These are phyloP conservation scores for Lithospermum erythrorhizon DNA, from an alignment of 257 asterid species.

Conservation along the genomic window DNA sequence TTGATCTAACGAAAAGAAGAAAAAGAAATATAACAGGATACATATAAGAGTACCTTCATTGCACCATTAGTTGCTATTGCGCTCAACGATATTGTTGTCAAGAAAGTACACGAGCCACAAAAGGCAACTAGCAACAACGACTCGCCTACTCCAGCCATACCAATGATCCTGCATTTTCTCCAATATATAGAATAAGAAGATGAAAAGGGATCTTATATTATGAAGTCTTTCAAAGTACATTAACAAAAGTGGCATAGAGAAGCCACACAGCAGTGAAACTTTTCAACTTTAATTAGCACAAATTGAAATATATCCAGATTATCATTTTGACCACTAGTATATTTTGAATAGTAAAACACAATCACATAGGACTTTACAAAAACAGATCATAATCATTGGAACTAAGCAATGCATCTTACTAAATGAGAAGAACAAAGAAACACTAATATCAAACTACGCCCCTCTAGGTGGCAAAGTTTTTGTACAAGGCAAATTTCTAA, in stretches of 20 bases:
- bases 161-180: conserved; percentile 69
- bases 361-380: too few relatives aligned
- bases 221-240: neutral
- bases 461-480: too few relatives aligned
- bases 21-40: neutral
- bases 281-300: too few relatives aligned
- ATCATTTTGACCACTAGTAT: too few relatives aligned
- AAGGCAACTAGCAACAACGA: conserved; percentile 84
- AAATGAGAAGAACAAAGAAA: too few relatives aligned
- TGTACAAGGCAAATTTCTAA: neutral
- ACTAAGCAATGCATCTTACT: too few relatives aligned
- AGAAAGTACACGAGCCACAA: conserved; percentile 95
- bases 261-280: too few relatives aligned
- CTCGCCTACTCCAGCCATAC: conserved; percentile 98
- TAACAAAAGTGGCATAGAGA: too few relatives aligned
- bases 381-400: too few relatives aligned
- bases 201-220: neutral
- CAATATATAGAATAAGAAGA: conserved; percentile 3
- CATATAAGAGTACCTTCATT: conserved; percentile 61
- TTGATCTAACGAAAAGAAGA: neutral
- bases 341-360: too few relatives aligned
- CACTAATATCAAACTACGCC: neutral
- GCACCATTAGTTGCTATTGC: conserved; percentile 99
- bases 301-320: too few relatives aligned
- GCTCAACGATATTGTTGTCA: conserved; percentile 88